A percentile compares a stretch with the other conserved stretches of the same genome.
phyloP scores from a whole-genome alignment of 2,329 filamentous ascomycete genomes.

The Blastomyces parvus region DNA sequence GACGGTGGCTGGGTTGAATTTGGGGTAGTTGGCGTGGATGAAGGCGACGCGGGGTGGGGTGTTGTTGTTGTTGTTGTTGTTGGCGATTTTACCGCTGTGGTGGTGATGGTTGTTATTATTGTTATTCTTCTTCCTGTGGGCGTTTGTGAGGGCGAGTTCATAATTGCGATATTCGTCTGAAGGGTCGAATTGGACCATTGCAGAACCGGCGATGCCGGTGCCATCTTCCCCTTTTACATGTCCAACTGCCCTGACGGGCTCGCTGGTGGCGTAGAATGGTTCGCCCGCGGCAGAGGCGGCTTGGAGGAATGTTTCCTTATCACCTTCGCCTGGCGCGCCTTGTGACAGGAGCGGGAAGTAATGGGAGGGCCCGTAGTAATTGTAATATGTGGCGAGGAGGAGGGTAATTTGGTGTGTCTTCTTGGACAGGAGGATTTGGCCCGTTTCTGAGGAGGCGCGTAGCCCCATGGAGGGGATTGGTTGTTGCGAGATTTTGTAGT shows the following conservation, averaged over 20 bases:
- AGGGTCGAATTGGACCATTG: constrained; percentile 33
- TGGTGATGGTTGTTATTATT: constrained; percentile 27
- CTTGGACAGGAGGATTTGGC: constrained; percentile 40
- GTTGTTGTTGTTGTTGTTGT: constrained; percentile 17
- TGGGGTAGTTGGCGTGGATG: constrained; percentile 35
- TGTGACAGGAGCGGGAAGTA: constrained; percentile 41
- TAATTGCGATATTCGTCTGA: constrained; percentile 41
- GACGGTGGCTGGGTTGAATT: constrained; percentile 34
- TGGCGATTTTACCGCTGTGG: too few species aligned
- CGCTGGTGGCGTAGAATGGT: constrained; percentile 35
- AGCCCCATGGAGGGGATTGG: constrained; percentile 17
- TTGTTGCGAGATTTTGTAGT: constrained; percentile 31
- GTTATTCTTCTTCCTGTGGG: constrained; percentile 27
- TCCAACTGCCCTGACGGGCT: constrained; percentile 27
- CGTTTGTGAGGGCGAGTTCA: constrained; percentile 21
- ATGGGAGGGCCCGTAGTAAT: constrained; percentile 37
- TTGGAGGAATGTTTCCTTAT: constrained; percentile 44
- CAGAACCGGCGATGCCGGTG: constrained; percentile 27
- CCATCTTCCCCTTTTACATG: constrained; percentile 16
- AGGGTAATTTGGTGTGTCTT: constrained; percentile 33
- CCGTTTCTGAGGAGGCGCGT: constrained; percentile 33
- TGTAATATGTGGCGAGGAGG: constrained; percentile 42
- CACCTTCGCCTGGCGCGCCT: constrained; percentile 41
- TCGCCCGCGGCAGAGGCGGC: constrained; percentile 35
- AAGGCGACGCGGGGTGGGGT: constrained; percentile 29